phyloP scores from a whole-genome alignment of 306 rosid genomes.

The Clitoria ternatea region DNA sequence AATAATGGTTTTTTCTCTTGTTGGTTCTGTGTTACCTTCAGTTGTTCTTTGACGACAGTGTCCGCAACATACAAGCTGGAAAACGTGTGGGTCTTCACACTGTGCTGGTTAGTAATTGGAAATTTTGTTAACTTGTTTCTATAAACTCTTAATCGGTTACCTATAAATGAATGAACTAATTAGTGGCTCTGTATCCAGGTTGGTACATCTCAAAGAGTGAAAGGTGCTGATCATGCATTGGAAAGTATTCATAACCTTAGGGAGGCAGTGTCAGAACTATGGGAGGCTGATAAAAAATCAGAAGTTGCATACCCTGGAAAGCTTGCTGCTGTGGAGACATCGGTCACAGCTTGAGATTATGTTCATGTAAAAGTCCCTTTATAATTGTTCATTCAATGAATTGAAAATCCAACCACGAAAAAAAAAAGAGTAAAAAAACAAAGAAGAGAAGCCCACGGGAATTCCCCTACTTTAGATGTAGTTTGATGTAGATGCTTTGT shows the following conservation, averaged over 20 bases:
- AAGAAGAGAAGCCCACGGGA: slow-evolving; percentile 12
- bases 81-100: slow-evolving; percentile 88
- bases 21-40: slow-evolving; percentile 29
- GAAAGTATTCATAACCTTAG: slow-evolving; percentile 93
- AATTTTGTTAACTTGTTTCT: neutral
- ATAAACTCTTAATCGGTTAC: slow-evolving; percentile 6
- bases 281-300: slow-evolving; percentile 74
- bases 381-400: slow-evolving; percentile 6
- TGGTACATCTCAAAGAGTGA: slow-evolving; percentile 78
- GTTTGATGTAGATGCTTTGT: slow-evolving; percentile 41
- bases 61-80: slow-evolving; percentile 87
- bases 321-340: slow-evolving; percentile 75
- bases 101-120: slow-evolving; percentile 62
- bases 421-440: neutral
- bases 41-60: slow-evolving; percentile 96
- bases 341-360: slow-evolving; percentile 70
- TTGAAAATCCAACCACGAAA: neutral
- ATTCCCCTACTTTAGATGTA: slow-evolving; percentile 22
- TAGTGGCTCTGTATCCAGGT: slow-evolving; percentile 38
- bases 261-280: slow-evolving; percentile 82
- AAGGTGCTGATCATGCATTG: slow-evolving; percentile 92
- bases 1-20: neutral
- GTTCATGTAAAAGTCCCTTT: neutral
- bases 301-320: slow-evolving; percentile 70
- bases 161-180: neutral